Conservation (phyloP, 2,329 filamentous ascomycete genomes). For the Aspergillus cejpii region DNA sequence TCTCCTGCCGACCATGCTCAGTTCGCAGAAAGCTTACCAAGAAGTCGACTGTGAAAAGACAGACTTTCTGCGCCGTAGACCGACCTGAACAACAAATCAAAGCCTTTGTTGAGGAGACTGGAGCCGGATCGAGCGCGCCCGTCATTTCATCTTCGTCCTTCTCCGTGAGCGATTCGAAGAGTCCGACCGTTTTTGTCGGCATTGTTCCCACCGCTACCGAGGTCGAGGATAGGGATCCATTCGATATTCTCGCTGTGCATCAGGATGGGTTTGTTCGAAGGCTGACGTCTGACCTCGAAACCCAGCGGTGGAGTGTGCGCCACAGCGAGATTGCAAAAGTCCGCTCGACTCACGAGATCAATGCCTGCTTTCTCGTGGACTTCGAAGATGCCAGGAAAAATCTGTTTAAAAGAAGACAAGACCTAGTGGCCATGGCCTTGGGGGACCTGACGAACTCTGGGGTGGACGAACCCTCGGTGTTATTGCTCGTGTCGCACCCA, state of each 20-base stretch:
- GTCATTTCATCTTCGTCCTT: slow-evolving; percentile 37
- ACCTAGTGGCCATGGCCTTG: slow-evolving; percentile 33
- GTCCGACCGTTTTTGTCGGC: slow-evolving; percentile 35
- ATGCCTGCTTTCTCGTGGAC: slow-evolving; percentile 35
- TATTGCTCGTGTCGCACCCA: slow-evolving; percentile 38
- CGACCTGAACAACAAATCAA: slow-evolving; percentile 48
- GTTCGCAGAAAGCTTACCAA: slow-evolving; percentile 47
- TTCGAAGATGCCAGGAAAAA: slow-evolving; percentile 39
- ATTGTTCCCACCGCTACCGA: slow-evolving; percentile 29
- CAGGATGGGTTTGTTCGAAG: slow-evolving; percentile 39
- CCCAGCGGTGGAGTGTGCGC: slow-evolving; percentile 36
- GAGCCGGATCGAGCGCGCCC: slow-evolving; percentile 27
- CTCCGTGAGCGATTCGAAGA: slow-evolving; percentile 33
- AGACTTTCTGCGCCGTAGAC: slow-evolving; percentile 51
- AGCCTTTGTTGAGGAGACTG: slow-evolving; percentile 48
- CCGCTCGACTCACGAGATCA: slow-evolving; percentile 26
- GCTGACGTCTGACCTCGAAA: slow-evolving; percentile 37
- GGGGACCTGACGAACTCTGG: slow-evolving; percentile 26
- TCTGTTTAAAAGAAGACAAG: slow-evolving; percentile 37
- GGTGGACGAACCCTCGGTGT: slow-evolving; percentile 30
- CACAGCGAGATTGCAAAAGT: slow-evolving; percentile 30
- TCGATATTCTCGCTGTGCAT: slow-evolving; percentile 40
- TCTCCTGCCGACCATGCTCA: slow-evolving; percentile 54
- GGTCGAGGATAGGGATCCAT: slow-evolving; percentile 26
- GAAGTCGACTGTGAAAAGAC: slow-evolving; percentile 43